These are phyloP conservation scores for Pythium periplocum DNA, from an alignment of 352 stramenopile genomes.

Conservation along the genomic window DNA sequence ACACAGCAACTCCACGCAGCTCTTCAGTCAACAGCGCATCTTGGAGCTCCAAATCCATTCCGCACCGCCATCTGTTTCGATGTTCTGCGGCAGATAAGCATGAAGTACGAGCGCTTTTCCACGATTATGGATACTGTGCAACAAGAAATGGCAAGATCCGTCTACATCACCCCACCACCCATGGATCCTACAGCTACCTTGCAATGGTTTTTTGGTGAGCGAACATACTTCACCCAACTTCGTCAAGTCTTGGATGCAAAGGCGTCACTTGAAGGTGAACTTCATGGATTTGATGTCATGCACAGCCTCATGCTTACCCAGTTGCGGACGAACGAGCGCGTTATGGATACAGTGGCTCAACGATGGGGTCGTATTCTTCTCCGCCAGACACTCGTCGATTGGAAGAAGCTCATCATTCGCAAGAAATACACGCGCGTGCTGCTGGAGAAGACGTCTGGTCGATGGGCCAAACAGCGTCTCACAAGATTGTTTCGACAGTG, in stretches of 20 bases:
- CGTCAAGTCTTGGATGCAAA: slow-evolving; percentile 34
- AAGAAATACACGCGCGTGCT: slow-evolving; percentile 72
- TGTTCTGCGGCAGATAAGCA: slow-evolving; percentile 33
- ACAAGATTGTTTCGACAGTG: slow-evolving; percentile 40
- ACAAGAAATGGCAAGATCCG: slow-evolving; percentile 29
- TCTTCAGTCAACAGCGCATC: slow-evolving; percentile 44
- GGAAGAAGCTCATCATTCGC: slow-evolving; percentile 65
- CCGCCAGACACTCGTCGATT: slow-evolving; percentile 55
- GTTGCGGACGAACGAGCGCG: slow-evolving; percentile 54
- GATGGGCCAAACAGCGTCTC: slow-evolving; percentile 47
- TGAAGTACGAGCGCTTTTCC: slow-evolving; percentile 47
- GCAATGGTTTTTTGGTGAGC: slow-evolving; percentile 22
- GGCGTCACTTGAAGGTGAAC: slow-evolving; percentile 22
- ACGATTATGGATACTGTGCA: slow-evolving; percentile 27
- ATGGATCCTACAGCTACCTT: slow-evolving; percentile 9
- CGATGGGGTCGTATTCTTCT: slow-evolving; percentile 46
- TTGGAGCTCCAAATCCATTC: slow-evolving; percentile 47
- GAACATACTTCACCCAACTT: slow-evolving; percentile 55
- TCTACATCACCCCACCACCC: slow-evolving; percentile 29
- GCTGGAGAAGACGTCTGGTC: slow-evolving; percentile 45
- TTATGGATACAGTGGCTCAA: slow-evolving; percentile 50
- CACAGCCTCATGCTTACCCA: slow-evolving; percentile 46
- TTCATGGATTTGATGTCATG: slow-evolving; percentile 29
- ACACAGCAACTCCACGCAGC: slow-evolving; percentile 44
- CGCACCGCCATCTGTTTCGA: slow-evolving; percentile 58